phyloP scores from a whole-genome alignment of 768 basidiomycete species.

The Suillus subaureus region DNA sequence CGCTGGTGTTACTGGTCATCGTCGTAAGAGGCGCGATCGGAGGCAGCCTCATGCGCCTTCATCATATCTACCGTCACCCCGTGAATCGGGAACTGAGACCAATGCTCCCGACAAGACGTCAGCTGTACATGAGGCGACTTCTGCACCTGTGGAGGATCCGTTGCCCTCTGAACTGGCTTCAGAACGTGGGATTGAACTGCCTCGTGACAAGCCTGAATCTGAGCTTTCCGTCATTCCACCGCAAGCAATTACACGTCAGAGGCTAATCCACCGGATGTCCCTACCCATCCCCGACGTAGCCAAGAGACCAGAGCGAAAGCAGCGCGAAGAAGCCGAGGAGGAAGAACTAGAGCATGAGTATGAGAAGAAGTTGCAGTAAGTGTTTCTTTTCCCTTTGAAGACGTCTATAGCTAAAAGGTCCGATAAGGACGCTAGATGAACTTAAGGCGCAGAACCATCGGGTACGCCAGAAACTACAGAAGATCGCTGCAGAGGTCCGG shows the following conservation, averaged over 20 bases:
- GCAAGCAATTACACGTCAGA: neutral
- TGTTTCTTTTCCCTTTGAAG: slow-evolving; percentile 1
- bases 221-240: neutral
- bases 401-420: slow-evolving; percentile 4
- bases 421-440: slow-evolving; percentile 59
- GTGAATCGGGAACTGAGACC: slow-evolving; percentile 17
- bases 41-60: slow-evolving; percentile 29
- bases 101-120: slow-evolving; percentile 11
- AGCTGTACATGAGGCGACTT: slow-evolving; percentile 8
- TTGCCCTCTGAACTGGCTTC: slow-evolving; percentile 8
- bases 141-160: slow-evolving; percentile 12
- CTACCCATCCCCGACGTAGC: slow-evolving; percentile 23
- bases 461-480: slow-evolving; percentile 69
- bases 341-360: slow-evolving; percentile 56
- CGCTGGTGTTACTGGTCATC: slow-evolving; percentile 12
- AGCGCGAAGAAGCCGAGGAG: slow-evolving; percentile 47
- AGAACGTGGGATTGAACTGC: slow-evolving; percentile 12
- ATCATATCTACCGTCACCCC: slow-evolving; percentile 23
- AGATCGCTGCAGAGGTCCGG: slow-evolving; percentile 58
- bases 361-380: slow-evolving; percentile 39
- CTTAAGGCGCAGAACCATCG: slow-evolving; percentile 62
- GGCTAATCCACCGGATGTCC: slow-evolving; percentile 34
- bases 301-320: slow-evolving; percentile 16
- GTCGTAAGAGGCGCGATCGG: slow-evolving; percentile 13
- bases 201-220: slow-evolving; percentile 7